Evolutionary conservation across 164 flowering plant species (phyloP).

Genomic region (Cinnamomum chago): DNA sequence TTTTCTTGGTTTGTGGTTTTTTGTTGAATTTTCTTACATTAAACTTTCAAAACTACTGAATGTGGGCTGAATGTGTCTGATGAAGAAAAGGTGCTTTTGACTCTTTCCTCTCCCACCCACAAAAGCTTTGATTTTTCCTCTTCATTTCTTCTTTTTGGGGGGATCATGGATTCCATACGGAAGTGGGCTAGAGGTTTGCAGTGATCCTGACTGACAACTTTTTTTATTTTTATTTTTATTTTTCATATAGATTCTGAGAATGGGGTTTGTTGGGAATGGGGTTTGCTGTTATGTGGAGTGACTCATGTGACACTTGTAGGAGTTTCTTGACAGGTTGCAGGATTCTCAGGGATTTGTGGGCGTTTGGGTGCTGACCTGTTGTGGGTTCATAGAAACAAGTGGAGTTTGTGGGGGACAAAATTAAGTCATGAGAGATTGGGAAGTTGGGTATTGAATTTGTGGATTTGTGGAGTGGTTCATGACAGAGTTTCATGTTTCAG

Average conservation of each 20-base stretch:
- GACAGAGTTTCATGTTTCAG: not conserved
- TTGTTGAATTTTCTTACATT: not conserved
- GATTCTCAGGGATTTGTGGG: slow-evolving; percentile 1
- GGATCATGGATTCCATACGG: not conserved
- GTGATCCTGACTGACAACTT: not conserved
- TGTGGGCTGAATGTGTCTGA: not conserved
- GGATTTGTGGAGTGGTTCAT: not conserved
- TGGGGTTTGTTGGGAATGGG: slow-evolving; percentile 12
- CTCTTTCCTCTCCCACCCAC: not conserved
- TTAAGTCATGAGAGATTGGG: not conserved
- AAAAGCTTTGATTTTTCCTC: slow-evolving; percentile 5
- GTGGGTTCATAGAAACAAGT: not conserved
- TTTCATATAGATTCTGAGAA: not conserved
- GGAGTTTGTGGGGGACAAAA: not conserved
- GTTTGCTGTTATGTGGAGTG: not conserved
- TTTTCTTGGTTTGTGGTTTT: no score
- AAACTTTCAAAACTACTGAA: not conserved
- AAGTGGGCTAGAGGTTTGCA: slow-evolving; percentile 10
- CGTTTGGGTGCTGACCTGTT: slow-evolving; percentile 3
- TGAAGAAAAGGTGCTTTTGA: not conserved
- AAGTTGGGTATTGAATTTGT: not conserved
- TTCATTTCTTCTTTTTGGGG: not conserved
- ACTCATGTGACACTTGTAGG: not conserved
- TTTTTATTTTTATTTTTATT: not conserved
- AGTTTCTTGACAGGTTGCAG: not conserved